Base-by-base conservation (phyloP, 1,139 yeast species). In the Nematodospora anomalae region DNA sequence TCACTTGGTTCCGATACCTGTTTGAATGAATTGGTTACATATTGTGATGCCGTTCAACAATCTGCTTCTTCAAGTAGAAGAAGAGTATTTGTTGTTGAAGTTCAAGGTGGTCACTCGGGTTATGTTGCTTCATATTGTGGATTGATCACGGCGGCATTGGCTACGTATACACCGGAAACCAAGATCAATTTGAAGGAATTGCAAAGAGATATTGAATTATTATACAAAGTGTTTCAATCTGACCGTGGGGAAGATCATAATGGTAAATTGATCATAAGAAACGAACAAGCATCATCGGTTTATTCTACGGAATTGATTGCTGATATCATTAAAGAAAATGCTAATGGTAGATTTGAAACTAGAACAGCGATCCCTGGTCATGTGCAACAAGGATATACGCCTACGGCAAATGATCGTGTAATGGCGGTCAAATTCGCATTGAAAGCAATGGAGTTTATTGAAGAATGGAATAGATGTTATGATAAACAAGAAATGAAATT, bases 51-150 rank as follows among this genome's bases (percentile, higher is more conserved):
- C 20, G 86, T 92, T 48, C 89, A 90, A 64, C 97, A 89, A 67
- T 80, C 92, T 32, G 97, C 98, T 3, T 81, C 96, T 14, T 88
- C 97, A 15, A 83, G 96, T 3, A 80, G 98, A 67, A 86, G 94
- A 52, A 79, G 98, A 56, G 95, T 87, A 5, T 92, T 92, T 58
- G 96, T 92, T 20, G 96, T 92, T 44, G 98, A 92, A 55, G 95
- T 87, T 24, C 97, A 92, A 70, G 98, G 98, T 51, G 98, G 97
- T 38, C 84, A 88, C 63, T 83, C 95, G 6, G 98, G 98, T 22
- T 92, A 79, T 60, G 80, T 92, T 52, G 96, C 97, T 9, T 80
- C 96, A 2, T 80, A 76, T 57, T 83, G 90, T 26, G 90, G 94
- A n/a, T 71, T 92, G 45, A 85, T 88, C 34, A 84, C 92, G 32